These are phyloP conservation scores for Chenopodium suecicum DNA, from an alignment of 148 eudicot genomes.

Conservation along the genomic window DNA sequence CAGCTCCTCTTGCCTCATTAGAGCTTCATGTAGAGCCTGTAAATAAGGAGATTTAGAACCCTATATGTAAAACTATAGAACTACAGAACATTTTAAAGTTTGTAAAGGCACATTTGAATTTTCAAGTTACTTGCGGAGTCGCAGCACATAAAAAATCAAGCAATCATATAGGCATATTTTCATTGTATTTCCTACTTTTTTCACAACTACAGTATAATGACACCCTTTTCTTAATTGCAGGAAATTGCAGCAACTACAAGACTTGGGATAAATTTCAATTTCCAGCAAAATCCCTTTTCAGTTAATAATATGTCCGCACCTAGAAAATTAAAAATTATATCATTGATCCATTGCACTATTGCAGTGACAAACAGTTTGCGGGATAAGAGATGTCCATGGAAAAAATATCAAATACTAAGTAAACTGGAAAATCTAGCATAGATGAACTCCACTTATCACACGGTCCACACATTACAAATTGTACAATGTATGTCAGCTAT, in stretches of 20 bases:
- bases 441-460: background rate
- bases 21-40: constrained; percentile 39
- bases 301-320: too few species aligned
- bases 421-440: background rate
- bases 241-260: background rate
- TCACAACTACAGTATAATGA: background rate
- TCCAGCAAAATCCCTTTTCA: background rate
- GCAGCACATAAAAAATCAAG: background rate
- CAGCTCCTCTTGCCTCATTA: constrained; percentile 84
- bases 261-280: too few species aligned
- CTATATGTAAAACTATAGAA: background rate
- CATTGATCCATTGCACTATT: too few species aligned
- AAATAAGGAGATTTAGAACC: constrained; percentile 9
- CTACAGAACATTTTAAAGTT: background rate
- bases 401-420: too few species aligned
- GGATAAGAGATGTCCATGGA: too few species aligned
- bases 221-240: background rate
- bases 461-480: background rate
- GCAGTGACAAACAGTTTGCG: too few species aligned
- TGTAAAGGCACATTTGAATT: background rate
- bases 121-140: too few species aligned
- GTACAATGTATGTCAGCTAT: background rate
- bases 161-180: background rate
- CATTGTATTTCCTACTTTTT: background rate
- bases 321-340: too few species aligned